phyloP scores from a whole-genome alignment of 2,329 filamentous ascomycete genomes.

The Didymella keratinophila region DNA sequence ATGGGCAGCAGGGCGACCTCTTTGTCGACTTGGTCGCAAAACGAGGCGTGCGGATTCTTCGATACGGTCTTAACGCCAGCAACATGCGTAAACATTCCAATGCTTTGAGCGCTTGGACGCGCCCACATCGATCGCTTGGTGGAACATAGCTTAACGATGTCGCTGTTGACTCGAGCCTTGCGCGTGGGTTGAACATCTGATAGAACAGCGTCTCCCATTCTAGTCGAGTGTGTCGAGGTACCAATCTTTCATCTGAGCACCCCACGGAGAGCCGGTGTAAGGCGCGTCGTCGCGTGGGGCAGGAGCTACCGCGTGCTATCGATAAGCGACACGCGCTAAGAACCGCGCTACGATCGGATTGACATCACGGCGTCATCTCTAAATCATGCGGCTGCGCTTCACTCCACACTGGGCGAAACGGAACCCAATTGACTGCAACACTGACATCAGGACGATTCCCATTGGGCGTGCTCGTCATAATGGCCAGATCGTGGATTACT shows the following conservation, averaged over 20 bases:
- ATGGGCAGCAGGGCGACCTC: slow-evolving; percentile 22
- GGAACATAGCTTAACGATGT: slow-evolving; percentile 28
- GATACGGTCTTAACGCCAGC: slow-evolving; percentile 12
- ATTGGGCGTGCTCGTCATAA: slow-evolving; percentile 21
- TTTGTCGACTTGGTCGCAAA: neutral
- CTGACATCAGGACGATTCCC: slow-evolving; percentile 41
- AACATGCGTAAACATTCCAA: slow-evolving; percentile 41
- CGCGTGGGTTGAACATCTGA: slow-evolving; percentile 22
- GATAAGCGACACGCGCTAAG: slow-evolving; percentile 13
- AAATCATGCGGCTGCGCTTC: slow-evolving; percentile 17
- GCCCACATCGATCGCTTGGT: slow-evolving; percentile 4
- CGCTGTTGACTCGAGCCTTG: slow-evolving; percentile 31
- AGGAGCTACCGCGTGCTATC: slow-evolving; percentile 5
- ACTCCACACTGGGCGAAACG: slow-evolving; percentile 23
- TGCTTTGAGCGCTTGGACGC: slow-evolving; percentile 28
- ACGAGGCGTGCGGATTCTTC: neutral
- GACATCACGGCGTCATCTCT: slow-evolving; percentile 33
- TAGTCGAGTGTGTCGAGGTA: neutral
- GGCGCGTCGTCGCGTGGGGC: slow-evolving; percentile 5
- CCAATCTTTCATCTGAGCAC: neutral
- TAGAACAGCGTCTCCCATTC: slow-evolving; percentile 10
- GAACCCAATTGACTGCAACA: slow-evolving; percentile 17
- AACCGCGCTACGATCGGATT: slow-evolving; percentile 7
- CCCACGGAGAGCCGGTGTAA: neutral
- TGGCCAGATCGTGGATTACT: slow-evolving; percentile 21